These are phyloP conservation scores for Parastagonospora avenae DNA, from an alignment of 2,329 filamentous ascomycete genomes.

Conservation along the genomic window DNA sequence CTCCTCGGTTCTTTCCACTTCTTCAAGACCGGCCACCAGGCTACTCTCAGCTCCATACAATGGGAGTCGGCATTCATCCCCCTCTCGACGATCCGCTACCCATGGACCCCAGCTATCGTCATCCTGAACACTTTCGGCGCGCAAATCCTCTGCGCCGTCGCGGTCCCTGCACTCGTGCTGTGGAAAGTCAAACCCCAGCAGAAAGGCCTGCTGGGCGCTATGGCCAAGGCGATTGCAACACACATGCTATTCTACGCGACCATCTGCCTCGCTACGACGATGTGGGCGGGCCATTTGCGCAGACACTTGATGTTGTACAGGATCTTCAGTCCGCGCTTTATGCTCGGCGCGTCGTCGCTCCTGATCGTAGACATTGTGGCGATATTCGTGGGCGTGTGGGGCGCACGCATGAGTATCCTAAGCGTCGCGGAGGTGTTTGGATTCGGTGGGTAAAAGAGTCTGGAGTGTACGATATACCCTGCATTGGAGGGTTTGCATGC, in stretches of 20 bases:
- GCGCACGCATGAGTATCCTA: constrained; percentile 75
- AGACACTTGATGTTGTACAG: constrained; percentile 96
- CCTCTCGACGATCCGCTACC: constrained; percentile 80
- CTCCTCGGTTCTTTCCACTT: constrained; percentile 93
- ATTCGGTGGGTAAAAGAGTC: constrained; percentile 21
- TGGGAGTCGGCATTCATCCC: constrained; percentile 97
- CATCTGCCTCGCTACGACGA: constrained; percentile 82
- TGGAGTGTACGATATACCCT: neutral
- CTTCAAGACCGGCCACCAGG: constrained; percentile 98
- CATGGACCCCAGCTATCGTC: constrained; percentile 84
- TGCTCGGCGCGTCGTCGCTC: constrained; percentile 76
- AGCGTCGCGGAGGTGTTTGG: constrained; percentile 90
- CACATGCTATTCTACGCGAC: constrained; percentile 84
- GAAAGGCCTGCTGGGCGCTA: constrained; percentile 65
- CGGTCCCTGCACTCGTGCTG: constrained; percentile 79
- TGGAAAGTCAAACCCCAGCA: constrained; percentile 88
- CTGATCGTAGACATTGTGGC: constrained; percentile 78
- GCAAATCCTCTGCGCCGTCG: constrained; percentile 80
- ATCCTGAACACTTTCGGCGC: constrained; percentile 86
- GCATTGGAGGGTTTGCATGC: neutral
- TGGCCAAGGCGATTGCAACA: constrained; percentile 72
- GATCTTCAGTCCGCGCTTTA: constrained; percentile 89
- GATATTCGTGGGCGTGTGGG: constrained; percentile 72
- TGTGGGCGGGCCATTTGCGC: constrained; percentile 86
- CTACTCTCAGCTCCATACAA: constrained; percentile 83